Percentiles rank a stretch among this genome's conserved stretches.
These are phyloP conservation scores for Cyclotella cryptica DNA, from an alignment of 108 stramenopile species.

Conservation along the genomic window DNA sequence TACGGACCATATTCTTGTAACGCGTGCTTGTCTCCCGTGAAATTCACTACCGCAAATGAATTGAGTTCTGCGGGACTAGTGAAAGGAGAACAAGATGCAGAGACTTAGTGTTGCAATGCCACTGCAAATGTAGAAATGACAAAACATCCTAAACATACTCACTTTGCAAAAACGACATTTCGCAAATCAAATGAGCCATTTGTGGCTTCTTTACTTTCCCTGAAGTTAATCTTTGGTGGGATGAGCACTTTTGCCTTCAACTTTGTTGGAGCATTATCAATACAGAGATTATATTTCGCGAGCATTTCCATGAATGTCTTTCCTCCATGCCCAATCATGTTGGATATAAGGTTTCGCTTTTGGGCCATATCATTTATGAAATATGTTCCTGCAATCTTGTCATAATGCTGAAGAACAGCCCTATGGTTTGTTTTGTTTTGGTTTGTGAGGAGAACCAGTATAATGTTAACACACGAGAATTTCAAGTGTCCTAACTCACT, in stretches of 20 bases:
- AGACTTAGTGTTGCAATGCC: not conserved
- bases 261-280: conserved; percentile 5
- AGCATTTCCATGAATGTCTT: conserved; percentile 5
- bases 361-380: not conserved
- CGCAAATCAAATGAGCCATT: conserved; percentile 37
- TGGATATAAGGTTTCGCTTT: not conserved
- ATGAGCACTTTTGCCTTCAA: conserved; percentile 29
- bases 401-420: conserved; percentile 27
- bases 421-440: conserved; percentile 1
- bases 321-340: conserved; percentile 4
- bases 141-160: not conserved
- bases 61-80: not conserved
- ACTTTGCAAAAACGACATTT: conserved; percentile 22
- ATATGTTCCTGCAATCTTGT: conserved; percentile 26
- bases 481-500: not conserved
- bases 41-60: conserved; percentile 32
- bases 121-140: too few species aligned
- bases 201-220: not conserved
- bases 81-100: not conserved
- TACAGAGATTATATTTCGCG: conserved; percentile 12
- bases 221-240: conserved; percentile 26
- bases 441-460: not conserved
- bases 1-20: conserved; percentile 15
- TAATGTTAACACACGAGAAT: not conserved
- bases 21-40: conserved; percentile 3